Evolutionary conservation across 108 stramenopile genomes (phyloP).

Genomic region (Cylindrotheca closterium): DNA sequence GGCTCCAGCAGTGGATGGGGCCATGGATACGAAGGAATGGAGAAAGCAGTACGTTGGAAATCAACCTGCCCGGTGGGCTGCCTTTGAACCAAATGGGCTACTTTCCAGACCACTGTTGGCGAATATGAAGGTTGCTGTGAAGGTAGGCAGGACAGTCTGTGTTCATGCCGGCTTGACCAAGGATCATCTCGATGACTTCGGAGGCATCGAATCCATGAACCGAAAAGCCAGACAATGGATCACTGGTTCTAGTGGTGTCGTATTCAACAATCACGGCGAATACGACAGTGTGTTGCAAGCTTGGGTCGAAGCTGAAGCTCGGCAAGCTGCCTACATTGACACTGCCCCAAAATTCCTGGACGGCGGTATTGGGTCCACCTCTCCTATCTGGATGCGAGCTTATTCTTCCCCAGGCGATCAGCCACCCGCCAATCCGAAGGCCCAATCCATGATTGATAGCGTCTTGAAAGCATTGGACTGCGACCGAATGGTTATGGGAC

Average conservation of each 20-base stretch:
- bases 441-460: constrained; percentile 24
- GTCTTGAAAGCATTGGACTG: constrained; percentile 19
- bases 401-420: constrained; percentile 60
- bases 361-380: constrained; percentile 46
- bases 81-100: constrained; percentile 73
- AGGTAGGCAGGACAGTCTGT: constrained; percentile 69
- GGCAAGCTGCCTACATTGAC: constrained; percentile 17
- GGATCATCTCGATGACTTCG: constrained; percentile 51
- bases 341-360: constrained; percentile 63
- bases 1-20: constrained; percentile 15
- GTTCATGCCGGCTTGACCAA: constrained; percentile 77
- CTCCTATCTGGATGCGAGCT: constrained; percentile 81
- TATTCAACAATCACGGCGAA: constrained; percentile 8
- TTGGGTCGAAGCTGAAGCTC: constrained; percentile 9
- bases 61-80: constrained; percentile 69
- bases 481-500: constrained; percentile 81
- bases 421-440: constrained; percentile 29
- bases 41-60: constrained; percentile 70
- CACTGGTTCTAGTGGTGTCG: not conserved
- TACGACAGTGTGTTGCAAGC: not conserved
- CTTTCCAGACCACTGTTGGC: constrained; percentile 44
- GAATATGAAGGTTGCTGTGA: constrained; percentile 69
- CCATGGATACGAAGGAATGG: constrained; percentile 38
- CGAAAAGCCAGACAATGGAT: constrained; percentile 27
- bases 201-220: constrained; percentile 66